Evolutionary conservation across 1,284 basidiomycete genomes (phyloP), one percentile per base, ranked within the genome.

Genomic region (Meira nashicola): DNA sequence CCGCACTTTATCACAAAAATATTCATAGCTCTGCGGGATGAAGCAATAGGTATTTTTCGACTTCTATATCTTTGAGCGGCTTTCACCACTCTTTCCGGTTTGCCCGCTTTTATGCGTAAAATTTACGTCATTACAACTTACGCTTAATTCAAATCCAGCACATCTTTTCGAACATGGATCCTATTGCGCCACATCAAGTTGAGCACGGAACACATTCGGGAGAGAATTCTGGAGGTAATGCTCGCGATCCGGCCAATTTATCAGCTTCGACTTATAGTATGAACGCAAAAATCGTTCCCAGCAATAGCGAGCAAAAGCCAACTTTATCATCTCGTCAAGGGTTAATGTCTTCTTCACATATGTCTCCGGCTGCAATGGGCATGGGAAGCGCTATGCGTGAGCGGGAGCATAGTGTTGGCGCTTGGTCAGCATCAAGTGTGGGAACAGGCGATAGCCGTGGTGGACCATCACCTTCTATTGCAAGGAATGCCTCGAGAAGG

Each of bases 381-480:
- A 33, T 33, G 3, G 28, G 28, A 8, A 33, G 28, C 28, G 28
- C 28, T 4, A 33, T 33, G 28, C 28, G 23, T 14, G 46, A 48
- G 12, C 17, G 46, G 46, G 46, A 48, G 25, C 46, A 48, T 14
- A 48, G 46, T 48, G 46, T 23, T 17, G 46, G 46, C 17, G 46
- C 17, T 14, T 48, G 46, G 46, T 48, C 46, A 5, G 25, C 17
- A 21, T 48, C 46, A 19, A 48, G 46, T 25, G n/a, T 48, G 17
- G 46, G n/a, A 12, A 21, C 46, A 17, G 46, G 46, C 25, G 46
- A 23, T 25, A 48, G 46, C 12, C 28, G 28, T 33, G 28, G 28
- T 33, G 46, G 46, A 17, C 46, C 46, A 25, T 21, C 17, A n/a
- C 21, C 46, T 14, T 48, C 46, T 5, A 19, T 48, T 12, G 25